Evolutionary conservation across 2,329 filamentous ascomycete species (phyloP).

Genomic region (Colletotrichum somersetense): DNA sequence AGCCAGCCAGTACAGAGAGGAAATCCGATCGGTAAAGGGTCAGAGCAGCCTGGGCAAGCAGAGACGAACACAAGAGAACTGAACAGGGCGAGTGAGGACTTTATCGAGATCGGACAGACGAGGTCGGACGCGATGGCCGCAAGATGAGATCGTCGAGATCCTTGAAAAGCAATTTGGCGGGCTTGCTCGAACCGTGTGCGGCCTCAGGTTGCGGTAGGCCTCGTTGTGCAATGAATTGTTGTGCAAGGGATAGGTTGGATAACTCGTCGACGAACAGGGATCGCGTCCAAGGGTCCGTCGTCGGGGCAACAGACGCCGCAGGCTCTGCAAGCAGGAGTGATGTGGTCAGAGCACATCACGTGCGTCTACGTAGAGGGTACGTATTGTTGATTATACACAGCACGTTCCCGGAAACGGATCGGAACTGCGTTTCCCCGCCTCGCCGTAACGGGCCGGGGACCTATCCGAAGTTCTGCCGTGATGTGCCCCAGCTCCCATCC

Average conservation of each 20-base stretch:
- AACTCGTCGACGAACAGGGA: conserved; percentile 31
- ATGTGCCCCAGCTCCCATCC: conserved; percentile 1
- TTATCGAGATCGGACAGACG: background rate
- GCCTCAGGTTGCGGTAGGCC: conserved; percentile 19
- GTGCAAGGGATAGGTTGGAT: conserved; percentile 21
- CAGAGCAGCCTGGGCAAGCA: conserved; percentile 4
- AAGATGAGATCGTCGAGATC: conserved; percentile 19
- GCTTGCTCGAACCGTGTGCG: background rate
- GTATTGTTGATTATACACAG: background rate
- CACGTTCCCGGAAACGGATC: background rate
- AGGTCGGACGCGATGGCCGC: conserved; percentile 16
- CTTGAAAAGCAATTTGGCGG: conserved; percentile 28
- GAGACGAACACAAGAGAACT: background rate
- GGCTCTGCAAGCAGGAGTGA: background rate
- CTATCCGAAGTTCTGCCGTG: conserved; percentile 26
- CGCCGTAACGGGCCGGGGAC: rapidly evolving
- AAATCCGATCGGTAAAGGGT: conserved; percentile 7
- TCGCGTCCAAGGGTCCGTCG: conserved; percentile 25
- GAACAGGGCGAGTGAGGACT: background rate
- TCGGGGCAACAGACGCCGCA: conserved; percentile 21
- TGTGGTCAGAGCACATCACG: background rate
- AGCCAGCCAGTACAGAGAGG: conserved; percentile 35
- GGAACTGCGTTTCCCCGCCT: background rate
- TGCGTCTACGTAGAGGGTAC: background rate
- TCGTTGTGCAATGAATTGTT: conserved; percentile 21